phyloP scores from a whole-genome alignment of 2,329 filamentous ascomycete species.

The Pestalotiopsis sp. region DNA sequence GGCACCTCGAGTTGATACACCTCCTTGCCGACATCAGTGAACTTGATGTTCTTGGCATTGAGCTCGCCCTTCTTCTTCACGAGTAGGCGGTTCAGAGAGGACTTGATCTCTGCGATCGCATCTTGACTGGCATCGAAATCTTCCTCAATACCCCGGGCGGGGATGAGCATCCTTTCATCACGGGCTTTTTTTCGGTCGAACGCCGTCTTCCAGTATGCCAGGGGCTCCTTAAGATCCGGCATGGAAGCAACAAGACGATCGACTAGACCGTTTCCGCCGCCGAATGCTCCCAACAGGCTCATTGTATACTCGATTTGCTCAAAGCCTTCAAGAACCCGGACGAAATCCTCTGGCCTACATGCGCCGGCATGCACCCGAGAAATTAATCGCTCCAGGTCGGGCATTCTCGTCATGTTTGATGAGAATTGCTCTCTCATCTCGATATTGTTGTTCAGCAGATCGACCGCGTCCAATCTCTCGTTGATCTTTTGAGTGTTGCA shows the following conservation, averaged over 20 bases:
- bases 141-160: constrained; percentile 82
- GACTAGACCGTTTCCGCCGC: constrained; percentile 79
- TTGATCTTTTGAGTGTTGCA: constrained; percentile 88
- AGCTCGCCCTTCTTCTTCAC: constrained; percentile 71
- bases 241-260: constrained; percentile 80
- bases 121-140: constrained; percentile 87
- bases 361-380: constrained; percentile 90
- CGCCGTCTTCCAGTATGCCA: constrained; percentile 86
- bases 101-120: constrained; percentile 72
- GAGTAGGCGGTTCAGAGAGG: constrained; percentile 69
- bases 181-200: constrained; percentile 83
- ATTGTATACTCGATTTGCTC: constrained; percentile 98
- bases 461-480: constrained; percentile 86
- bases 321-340: constrained; percentile 90
- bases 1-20: constrained; percentile 95
- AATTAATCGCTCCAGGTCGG: constrained; percentile 89
- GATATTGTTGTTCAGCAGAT: constrained; percentile 83
- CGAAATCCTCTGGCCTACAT: constrained; percentile 90
- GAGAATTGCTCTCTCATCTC: constrained; percentile 84
- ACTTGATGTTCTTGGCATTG: constrained; percentile 72
- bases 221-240: constrained; percentile 74
- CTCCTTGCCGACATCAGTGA: constrained; percentile 89
- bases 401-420: constrained; percentile 84
- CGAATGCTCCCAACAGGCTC: constrained; percentile 71
- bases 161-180: constrained; percentile 79